These are phyloP conservation scores for Hysterium pulicare DNA, from an alignment of 2,329 filamentous ascomycete genomes.

Conservation along the genomic window DNA sequence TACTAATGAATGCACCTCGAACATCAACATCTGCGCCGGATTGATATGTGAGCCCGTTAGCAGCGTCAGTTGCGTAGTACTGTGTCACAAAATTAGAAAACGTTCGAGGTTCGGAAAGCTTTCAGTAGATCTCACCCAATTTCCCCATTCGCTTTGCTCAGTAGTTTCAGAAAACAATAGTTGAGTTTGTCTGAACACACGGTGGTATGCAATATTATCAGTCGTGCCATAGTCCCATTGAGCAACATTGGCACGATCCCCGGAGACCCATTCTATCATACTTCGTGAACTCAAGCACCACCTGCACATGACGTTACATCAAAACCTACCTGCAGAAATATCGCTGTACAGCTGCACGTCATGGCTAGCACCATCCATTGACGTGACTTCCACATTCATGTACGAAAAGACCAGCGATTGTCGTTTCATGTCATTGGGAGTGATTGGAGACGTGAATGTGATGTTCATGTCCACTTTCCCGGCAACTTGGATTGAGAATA, in stretches of 20 bases:
- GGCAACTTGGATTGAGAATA: slow-evolving; percentile 64
- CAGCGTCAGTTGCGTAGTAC: slow-evolving; percentile 51
- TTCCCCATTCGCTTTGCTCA: slow-evolving; percentile 52
- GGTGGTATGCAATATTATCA: slow-evolving; percentile 57
- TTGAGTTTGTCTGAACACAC: slow-evolving; percentile 48
- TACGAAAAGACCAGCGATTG: slow-evolving; percentile 72
- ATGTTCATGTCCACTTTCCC: slow-evolving; percentile 62
- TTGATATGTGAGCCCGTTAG: slow-evolving; percentile 42
- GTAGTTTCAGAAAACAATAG: slow-evolving; percentile 46
- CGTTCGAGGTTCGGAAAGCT: background rate
- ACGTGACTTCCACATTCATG: slow-evolving; percentile 60
- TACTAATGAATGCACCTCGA: slow-evolving; percentile 44
- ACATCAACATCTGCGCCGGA: slow-evolving; percentile 47
- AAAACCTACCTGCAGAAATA: slow-evolving; percentile 60
- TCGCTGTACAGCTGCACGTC: slow-evolving; percentile 70
- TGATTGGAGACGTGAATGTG: slow-evolving; percentile 69
- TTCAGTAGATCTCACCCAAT: slow-evolving; percentile 31
- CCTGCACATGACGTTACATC: background rate
- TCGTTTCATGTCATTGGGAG: slow-evolving; percentile 61
- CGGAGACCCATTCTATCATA: slow-evolving; percentile 65
- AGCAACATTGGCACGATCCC: slow-evolving; percentile 54
- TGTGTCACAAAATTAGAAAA: slow-evolving; percentile 8
- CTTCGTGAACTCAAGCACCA: background rate
- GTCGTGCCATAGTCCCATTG: slow-evolving; percentile 58
- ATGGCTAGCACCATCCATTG: slow-evolving; percentile 61